Conservation (phyloP, 441 rosid species). For the Pelargonium exstipulatum region DNA sequence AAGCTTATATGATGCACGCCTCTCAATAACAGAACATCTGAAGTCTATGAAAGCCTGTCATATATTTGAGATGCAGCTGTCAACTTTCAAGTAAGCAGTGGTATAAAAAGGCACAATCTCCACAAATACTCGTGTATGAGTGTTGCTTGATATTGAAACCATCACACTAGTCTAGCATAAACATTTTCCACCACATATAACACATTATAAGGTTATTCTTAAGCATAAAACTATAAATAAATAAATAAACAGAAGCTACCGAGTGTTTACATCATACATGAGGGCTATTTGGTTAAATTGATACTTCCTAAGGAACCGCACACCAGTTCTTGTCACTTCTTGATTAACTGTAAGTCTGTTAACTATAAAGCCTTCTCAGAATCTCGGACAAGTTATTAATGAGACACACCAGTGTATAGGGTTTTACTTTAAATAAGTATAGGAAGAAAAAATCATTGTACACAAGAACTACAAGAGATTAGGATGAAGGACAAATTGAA, state of each 20-base stretch:
- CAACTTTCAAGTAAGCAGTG: neutral
- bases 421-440: too few relatives aligned
- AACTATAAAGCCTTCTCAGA: too few relatives aligned
- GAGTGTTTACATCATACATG: too few relatives aligned
- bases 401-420: too few relatives aligned
- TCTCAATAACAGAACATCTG: slow-evolving; percentile 85
- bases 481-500: too few relatives aligned
- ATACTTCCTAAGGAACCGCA: too few relatives aligned
- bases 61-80: neutral
- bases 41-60: slow-evolving; percentile 81
- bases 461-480: too few relatives aligned
- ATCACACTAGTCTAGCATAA: neutral
- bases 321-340: too few relatives aligned
- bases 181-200: neutral
- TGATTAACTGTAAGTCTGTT: too few relatives aligned
- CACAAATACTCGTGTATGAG: neutral
- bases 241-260: neutral
- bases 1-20: slow-evolving; percentile 81
- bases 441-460: too few relatives aligned
- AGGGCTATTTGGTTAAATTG: too few relatives aligned
- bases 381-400: too few relatives aligned
- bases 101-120: neutral
- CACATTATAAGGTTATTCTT: neutral
- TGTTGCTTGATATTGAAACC: neutral
- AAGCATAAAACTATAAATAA: neutral